Evolutionary conservation across 2,329 filamentous ascomycete genomes (phyloP), one percentile per base, ranked within the genome.

Genomic region (Scopulariopsis brevicaulis): DNA sequence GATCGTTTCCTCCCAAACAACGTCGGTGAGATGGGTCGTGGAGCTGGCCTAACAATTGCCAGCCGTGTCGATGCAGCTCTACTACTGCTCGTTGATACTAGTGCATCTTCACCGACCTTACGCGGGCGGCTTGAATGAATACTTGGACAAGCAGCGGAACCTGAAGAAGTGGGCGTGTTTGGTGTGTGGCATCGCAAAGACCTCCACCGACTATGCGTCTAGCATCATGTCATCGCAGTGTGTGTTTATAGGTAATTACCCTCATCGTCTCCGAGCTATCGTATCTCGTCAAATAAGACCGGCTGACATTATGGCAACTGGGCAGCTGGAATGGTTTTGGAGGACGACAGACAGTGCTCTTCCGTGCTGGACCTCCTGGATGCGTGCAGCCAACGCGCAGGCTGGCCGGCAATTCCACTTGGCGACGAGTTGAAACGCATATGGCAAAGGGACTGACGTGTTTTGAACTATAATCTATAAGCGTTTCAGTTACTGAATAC

Each of bases 41-140:
- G 15, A 18, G 4, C 11, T 35, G 6, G 37, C 15, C 37, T 40
- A 40, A 40, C 37, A 14, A 4, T 7, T 18, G 11, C 37, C 37
- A 40, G 37, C 37, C 4, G 37, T 40, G 37, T 40, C 37, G 4
- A 64, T 81, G 5, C 79, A 81, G 60, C 72, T 75, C 32, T 75
- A 78, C 60, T 73, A 74, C 60, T 76, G 79, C 59, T 76, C 78
- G 1, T 70, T 75, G 10, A 75, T 80, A 22, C 7, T 51, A 51
- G n/a, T 51, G 2, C 24, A 22, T 22, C 48, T 51, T 4, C n/a
- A 22, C n/a, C 48, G 24, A 11, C 48, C 24, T 12, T 22, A 6
- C n/a, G 24, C 48, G 11, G 24, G 48, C 10, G 48, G 48, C 14
- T 22, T 51, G 4, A 12, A 51, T 51, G 24, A 51, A 14, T 51